These are phyloP conservation scores for Cudoniella acicularis DNA, from an alignment of 495 filamentous ascomycete species.

Conservation along the genomic window DNA sequence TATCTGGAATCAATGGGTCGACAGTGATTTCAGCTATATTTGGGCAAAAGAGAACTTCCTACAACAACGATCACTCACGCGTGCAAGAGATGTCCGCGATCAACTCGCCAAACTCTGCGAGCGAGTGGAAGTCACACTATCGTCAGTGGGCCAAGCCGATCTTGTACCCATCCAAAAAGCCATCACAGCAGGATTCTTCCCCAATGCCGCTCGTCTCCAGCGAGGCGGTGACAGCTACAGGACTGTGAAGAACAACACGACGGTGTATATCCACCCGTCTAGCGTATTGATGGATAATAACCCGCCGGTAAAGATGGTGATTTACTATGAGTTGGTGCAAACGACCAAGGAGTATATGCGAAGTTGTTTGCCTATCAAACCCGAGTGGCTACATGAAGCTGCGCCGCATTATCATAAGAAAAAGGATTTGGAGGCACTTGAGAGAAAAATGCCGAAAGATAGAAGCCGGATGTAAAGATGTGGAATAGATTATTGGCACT, in stretches of 20 bases:
- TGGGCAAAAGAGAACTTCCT: slow-evolving; percentile 95
- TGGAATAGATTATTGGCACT: not conserved
- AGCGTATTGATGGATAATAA: slow-evolving; percentile 76
- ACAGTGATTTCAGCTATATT: slow-evolving; percentile 81
- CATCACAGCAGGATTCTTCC: slow-evolving; percentile 89
- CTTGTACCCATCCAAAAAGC: slow-evolving; percentile 78
- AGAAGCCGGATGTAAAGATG: slow-evolving; percentile 15
- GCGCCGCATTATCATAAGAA: slow-evolving; percentile 96
- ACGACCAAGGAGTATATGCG: slow-evolving; percentile 96
- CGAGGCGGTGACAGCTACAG: slow-evolving; percentile 84
- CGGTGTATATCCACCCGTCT: slow-evolving; percentile 86
- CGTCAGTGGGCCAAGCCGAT: slow-evolving; percentile 66
- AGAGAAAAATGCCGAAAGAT: slow-evolving; percentile 64
- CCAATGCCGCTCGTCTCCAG: slow-evolving; percentile 85
- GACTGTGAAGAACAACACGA: slow-evolving; percentile 90
- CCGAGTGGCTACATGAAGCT: slow-evolving; percentile 84
- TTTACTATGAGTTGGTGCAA: slow-evolving; percentile 89
- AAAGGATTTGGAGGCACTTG: slow-evolving; percentile 79
- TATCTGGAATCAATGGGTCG: slow-evolving; percentile 96
- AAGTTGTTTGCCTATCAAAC: slow-evolving; percentile 76
- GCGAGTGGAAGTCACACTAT: slow-evolving; percentile 76
- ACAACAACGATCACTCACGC: slow-evolving; percentile 79
- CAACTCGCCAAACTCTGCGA: slow-evolving; percentile 95
- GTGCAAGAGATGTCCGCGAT: slow-evolving; percentile 89
- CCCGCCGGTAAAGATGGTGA: slow-evolving; percentile 73